Base-by-base conservation (phyloP, 2,329 filamentous ascomycete genomes). In the Xylaria polymorpha region DNA sequence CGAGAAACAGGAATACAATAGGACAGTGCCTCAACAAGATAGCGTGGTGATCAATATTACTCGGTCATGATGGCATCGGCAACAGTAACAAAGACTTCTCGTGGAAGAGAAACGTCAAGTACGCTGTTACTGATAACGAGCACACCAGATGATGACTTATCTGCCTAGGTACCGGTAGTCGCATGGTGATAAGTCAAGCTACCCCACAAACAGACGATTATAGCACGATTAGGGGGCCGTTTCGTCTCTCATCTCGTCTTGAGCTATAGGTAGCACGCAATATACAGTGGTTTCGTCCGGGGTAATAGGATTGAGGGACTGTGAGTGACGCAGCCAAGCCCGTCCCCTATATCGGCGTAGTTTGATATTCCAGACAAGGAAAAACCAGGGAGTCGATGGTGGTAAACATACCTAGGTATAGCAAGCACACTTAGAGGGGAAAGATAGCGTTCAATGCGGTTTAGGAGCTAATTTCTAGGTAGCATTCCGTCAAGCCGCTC, bases 401-500 rank as follows among this genome's bases (percentile, higher is more conserved):
- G 43, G 39, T 61, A 22, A 37, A 60, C 41, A 37, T 29, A 29
- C 25, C 25, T 29, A 29, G 3, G 4, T 29, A 29, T 4, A 29
- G 25, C n/a, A n/a, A n/a, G n/a, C n/a, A n/a, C n/a, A n/a, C n/a
- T n/a, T 37, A 48, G 37, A 58, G 56, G 20, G 18, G 62, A 53
- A 48, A 60, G 39, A 46, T 12, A 10, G 35, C 61, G 22, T 65
- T 46, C 46, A 29, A 62, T 53, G 68, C 56, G 25, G 69, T 65
- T 32, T 61, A 63, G 59, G 63, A 70, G 37, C 61, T 51, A 67
- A 62, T 66, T 67, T 37, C 69, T 48, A 59, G 63, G 68, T 75
- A 70, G 70, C 44, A 74, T 75, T 73, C 74, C 74, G 71, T 39
- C 69, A 69, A 64, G 69, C 72, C 74, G 72, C 69, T 63, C 59